phyloP scores from a whole-genome alignment of 495 filamentous ascomycete genomes.

The Talaromyces borbonicus region DNA sequence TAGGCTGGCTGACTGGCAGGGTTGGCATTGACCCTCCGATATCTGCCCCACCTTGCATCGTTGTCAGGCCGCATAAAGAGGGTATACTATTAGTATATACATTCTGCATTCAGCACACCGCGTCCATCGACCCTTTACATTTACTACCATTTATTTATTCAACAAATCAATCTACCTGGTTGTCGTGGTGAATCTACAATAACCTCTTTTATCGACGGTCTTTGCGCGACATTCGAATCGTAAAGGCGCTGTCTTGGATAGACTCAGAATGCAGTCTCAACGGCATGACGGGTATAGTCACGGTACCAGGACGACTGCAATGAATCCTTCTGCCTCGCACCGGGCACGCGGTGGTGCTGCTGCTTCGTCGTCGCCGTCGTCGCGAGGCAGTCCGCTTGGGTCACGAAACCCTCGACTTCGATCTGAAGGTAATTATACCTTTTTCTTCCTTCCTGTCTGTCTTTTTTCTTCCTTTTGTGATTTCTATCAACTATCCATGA shows the following conservation, averaged over 20 bases:
- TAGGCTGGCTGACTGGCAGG: too few species aligned
- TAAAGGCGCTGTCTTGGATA: too few species aligned
- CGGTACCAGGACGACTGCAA: constrained; percentile 20
- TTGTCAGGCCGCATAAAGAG: not conserved
- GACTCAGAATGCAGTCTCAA: constrained; percentile 34
- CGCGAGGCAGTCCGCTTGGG: constrained; percentile 24
- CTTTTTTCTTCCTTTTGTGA: constrained; percentile 8
- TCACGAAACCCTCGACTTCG: constrained; percentile 21
- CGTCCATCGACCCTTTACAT: too few species aligned
- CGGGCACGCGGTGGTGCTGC: constrained; percentile 31
- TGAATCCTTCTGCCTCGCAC: constrained; percentile 28
- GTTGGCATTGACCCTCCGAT: not conserved
- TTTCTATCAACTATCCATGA: too few species aligned
- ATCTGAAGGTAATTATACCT: constrained; percentile 35
- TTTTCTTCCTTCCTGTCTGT: constrained; percentile 4
- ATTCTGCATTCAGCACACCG: too few species aligned
- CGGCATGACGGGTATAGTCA: constrained; percentile 38
- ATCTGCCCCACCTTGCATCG: constrained; percentile 3
- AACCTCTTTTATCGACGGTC: too few species aligned
- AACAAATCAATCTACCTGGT: too few species aligned
- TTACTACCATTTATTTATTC: too few species aligned
- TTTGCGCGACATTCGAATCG: too few species aligned
- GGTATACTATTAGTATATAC: too few species aligned
- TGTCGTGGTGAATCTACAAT: too few species aligned
- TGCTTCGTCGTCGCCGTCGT: too few species aligned